A percentile compares a stretch with the other conserved stretches of the same genome.
Evolutionary conservation across 768 basidiomycete genomes (phyloP).

Genomic region (Podaxis sp.): DNA sequence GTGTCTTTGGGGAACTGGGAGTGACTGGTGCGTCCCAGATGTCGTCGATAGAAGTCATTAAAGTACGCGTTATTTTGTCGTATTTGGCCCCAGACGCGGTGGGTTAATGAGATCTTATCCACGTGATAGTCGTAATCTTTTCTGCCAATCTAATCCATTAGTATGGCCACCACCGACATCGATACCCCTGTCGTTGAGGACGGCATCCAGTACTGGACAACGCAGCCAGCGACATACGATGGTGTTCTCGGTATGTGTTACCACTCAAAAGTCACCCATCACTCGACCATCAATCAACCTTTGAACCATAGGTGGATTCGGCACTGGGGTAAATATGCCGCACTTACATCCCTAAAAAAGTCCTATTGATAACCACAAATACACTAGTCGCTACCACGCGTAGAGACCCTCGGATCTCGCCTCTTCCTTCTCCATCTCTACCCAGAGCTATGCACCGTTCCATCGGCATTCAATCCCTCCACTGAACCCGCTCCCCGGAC

Average conservation of each 20-base stretch:
- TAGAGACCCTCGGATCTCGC: conserved; percentile 89
- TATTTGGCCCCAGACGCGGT: conserved; percentile 34
- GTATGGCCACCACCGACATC: conserved; percentile 14
- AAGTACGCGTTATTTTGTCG: conserved; percentile 41
- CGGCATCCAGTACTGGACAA: conserved; percentile 86
- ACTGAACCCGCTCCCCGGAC: conserved; percentile 29
- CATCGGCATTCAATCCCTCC: conserved; percentile 67
- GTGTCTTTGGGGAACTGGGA: conserved; percentile 19
- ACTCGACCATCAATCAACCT: not conserved
- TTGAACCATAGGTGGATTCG: conserved; percentile 33
- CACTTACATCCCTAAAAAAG: not conserved
- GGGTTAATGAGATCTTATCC: conserved; percentile 18
- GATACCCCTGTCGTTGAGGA: conserved; percentile 61
- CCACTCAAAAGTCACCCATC: no score
- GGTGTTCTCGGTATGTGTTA: conserved; percentile 67
- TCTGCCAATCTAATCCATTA: conserved; percentile 9
- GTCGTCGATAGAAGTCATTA: conserved; percentile 45
- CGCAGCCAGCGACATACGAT: conserved; percentile 77
- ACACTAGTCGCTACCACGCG: conserved; percentile 76
- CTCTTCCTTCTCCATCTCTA: conserved; percentile 81
- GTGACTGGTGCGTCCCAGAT: conserved; percentile 61
- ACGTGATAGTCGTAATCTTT: conserved; percentile 23
- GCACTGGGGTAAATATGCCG: conserved; percentile 53
- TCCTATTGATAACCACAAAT: conserved; percentile 12
- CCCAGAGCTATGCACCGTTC: conserved; percentile 76